Evolutionary conservation across 306 rosid genomes (phyloP).

Genomic region (Styphnolobium japonicum): DNA sequence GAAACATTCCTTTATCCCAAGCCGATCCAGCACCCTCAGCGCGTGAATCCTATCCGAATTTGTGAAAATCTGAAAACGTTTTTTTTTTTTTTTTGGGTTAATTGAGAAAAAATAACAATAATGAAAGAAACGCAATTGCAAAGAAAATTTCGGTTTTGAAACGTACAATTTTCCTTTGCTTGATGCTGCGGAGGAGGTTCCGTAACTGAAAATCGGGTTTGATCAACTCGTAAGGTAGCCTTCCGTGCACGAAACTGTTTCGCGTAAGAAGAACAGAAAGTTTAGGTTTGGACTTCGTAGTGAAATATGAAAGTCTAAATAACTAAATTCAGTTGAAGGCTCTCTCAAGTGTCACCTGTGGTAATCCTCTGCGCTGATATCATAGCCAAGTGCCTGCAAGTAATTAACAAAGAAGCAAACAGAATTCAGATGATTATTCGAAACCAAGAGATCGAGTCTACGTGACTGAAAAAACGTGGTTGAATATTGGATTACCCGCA

Average conservation of each 20-base stretch:
- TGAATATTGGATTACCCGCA: constrained; percentile 54
- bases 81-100: neutral
- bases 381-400: constrained; percentile 66
- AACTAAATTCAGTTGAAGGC: neutral
- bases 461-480: neutral
- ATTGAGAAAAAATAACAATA: neutral
- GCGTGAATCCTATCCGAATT: constrained; percentile 85
- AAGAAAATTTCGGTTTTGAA: neutral
- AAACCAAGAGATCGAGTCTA: neutral
- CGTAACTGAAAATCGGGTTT: constrained; percentile 63
- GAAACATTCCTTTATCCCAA: constrained; percentile 65
- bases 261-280: neutral
- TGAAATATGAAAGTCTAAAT: too few species aligned
- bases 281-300: neutral
- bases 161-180: constrained; percentile 69
- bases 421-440: neutral
- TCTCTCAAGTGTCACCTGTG: constrained; percentile 52
- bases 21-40: constrained; percentile 45
- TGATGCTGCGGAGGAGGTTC: constrained; percentile 51
- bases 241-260: constrained; percentile 85
- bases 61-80: constrained; percentile 60
- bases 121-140: neutral
- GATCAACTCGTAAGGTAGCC: constrained; percentile 73
- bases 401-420: neutral
- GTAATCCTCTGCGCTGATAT: constrained; percentile 74